Evolutionary conservation across 2,329 filamentous ascomycete species (phyloP), one percentile per base, ranked within the genome.

Genomic region (Penicillium sp.): DNA sequence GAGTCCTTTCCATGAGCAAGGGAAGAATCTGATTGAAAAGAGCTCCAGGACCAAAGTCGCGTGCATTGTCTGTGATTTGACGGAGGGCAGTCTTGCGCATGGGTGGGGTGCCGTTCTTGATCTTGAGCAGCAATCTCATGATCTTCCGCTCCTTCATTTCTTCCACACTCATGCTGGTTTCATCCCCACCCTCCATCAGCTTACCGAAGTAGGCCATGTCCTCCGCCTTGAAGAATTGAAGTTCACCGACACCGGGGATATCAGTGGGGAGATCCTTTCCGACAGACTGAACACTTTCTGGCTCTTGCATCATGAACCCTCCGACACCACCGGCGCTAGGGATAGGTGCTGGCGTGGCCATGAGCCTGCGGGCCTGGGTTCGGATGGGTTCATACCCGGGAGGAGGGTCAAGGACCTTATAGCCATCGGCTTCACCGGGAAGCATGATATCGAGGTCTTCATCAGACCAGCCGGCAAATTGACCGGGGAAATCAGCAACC

Each of bases 151-250:
- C 93, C 76, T 99, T 97, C 50, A 99, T 78, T 69, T 99, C 93
- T 47, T 99, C 94, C 10, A 99, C 92, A 20, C 88, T 92, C 76
- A 99, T 85, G 22, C 86, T 83, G 66, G 93, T 95, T 76, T 99
- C 94, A 66, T 97, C 92, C 26, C 89, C 89, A 37, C 90, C 92
- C 70, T 99, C 94, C 22, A 96, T 93, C 39, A 99, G 84, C 79
- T 99, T 97, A 57, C 93, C 92, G 69, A 99, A 99, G 77, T 99
- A 99, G 38, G 90, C 88, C 92, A 97, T 97, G 74, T 99, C 94
- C 74, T 99, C 94, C 1, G 92, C 86, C 78, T 99, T 99, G 83
- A 99, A 96, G 73, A 97, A 99, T 65, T 97, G 92, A 50, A 99
- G 78, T 72, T 99, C 94, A 38, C 92, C 92, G 48, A 99, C 92